These are phyloP conservation scores for Penicillium psychrofluorescens DNA, from an alignment of 495 filamentous ascomycete genomes.

Conservation along the genomic window DNA sequence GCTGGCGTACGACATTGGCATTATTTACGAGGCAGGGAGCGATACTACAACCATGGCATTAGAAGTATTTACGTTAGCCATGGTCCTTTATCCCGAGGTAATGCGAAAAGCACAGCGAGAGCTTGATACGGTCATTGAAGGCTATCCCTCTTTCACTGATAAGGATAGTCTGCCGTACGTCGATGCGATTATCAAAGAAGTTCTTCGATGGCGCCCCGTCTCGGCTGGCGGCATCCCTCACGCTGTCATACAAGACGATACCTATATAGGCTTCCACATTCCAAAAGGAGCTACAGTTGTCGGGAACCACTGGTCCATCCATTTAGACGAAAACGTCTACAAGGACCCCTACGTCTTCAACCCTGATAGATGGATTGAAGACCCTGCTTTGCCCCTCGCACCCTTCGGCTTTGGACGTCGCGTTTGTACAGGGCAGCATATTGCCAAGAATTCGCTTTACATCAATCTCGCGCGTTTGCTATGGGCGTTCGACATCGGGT, in stretches of 20 bases:
- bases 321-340: conserved; percentile 4
- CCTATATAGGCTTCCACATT: conserved; percentile 9
- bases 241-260: conserved; percentile 2
- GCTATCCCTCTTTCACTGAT: conserved; percentile 24
- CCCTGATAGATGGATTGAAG: conserved; percentile 16
- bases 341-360: conserved; percentile 13
- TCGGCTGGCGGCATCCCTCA: conserved; percentile 26
- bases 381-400: too few species aligned
- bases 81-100: conserved; percentile 9
- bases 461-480: too few species aligned
- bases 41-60: conserved; percentile 27
- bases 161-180: conserved; percentile 35
- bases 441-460: too few species aligned
- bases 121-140: conserved; percentile 5
- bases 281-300: conserved; percentile 7
- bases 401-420: too few species aligned
- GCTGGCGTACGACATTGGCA: conserved; percentile 25
- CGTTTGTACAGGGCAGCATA: too few species aligned
- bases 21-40: conserved; percentile 28
- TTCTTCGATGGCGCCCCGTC: conserved; percentile 45
- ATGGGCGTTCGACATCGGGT: too few species aligned
- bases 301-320: conserved; percentile 5
- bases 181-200: conserved; percentile 42
- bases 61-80: conserved; percentile 20
- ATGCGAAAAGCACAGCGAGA: conserved; percentile 16